Evolutionary conservation across 192 early-diverging fungal species (phyloP), one percentile per base, ranked within the genome.

Genomic region (Funneliformis geosporum): DNA sequence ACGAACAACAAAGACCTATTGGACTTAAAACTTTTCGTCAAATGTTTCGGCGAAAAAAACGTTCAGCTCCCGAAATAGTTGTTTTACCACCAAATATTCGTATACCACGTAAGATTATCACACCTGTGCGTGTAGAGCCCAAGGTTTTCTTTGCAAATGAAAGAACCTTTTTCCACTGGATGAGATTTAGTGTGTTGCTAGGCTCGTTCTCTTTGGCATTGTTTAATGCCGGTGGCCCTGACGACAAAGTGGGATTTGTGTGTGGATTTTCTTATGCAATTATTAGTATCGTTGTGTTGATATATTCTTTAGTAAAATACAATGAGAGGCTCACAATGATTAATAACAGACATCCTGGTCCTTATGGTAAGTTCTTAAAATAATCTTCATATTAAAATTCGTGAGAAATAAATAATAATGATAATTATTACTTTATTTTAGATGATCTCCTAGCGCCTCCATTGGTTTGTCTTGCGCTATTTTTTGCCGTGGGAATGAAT

Each of bases 81-180:
- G 73, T 80, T 39, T 60, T 84, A 21, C 83, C 85, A 61, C 82
- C 81, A 60, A 83, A 79, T 65, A 75, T 86, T 40, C 79, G 68
- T 39, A 38, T 81, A 5, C 89, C 85, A 23, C 86, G 85, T 79
- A 88, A 87, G 70, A 68, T 86, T 18, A 75, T 79, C 3, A 87
- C 85, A 27, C 85, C 91, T 9, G 82, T 93, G 23, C 88, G 92
- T 60, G 90, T 95, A 14, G 95, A 96, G 76, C 93, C 95, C 16
- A 96, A 96, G 85, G 91, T 94, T 8, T 95, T 91, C 72, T 93
- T 96, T 84, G 94, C 94, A 60, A 96, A 96, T 76, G 95, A 96
- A 83, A 87, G 95, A 59, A 95, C 94, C 0, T 96, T 94, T 82
- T 86, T 96, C 59, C 86, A 89, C 25, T 96, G 95, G 95, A 87